phyloP scores from a whole-genome alignment of 1,284 basidiomycete species.

The Earliella scabrosa region DNA sequence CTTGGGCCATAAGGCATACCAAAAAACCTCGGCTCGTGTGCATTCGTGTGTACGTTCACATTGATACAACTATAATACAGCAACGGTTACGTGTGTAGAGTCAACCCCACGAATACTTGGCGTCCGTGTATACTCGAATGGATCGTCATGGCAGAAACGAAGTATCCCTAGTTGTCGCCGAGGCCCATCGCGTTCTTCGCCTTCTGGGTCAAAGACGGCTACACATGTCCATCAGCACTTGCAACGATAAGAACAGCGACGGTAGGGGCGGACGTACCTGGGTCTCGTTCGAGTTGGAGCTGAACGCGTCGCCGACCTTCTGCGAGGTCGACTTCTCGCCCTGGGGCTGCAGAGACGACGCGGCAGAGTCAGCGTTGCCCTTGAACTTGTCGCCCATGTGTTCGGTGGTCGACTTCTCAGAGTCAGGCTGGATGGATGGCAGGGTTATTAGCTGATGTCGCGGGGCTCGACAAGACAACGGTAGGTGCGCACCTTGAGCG shows the following conservation, averaged over 20 bases:
- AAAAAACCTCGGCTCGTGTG: too few relatives aligned
- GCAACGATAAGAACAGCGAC: too few relatives aligned
- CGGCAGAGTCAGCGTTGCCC: slow-evolving; percentile 38
- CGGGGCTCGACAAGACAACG: background rate
- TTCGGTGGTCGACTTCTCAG: slow-evolving; percentile 42
- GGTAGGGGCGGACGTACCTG: slow-evolving; percentile 21
- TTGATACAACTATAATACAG: too few relatives aligned
- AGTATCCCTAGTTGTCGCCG: slow-evolving; percentile 6
- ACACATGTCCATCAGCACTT: background rate
- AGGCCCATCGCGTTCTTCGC: slow-evolving; percentile 34
- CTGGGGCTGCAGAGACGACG: slow-evolving; percentile 42
- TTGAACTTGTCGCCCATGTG: slow-evolving; percentile 41
- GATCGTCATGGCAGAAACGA: too few relatives aligned
- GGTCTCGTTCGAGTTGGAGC: slow-evolving; percentile 40
- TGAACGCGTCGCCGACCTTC: slow-evolving; percentile 36
- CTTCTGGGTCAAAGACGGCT: slow-evolving; percentile 32
- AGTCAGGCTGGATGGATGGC: slow-evolving; percentile 32
- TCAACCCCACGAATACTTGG: too few relatives aligned
- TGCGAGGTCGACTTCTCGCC: slow-evolving; percentile 54
- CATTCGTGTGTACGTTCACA: too few relatives aligned
- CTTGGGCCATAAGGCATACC: too few relatives aligned
- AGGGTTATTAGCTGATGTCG: too few relatives aligned
- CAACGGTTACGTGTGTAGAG: too few relatives aligned
- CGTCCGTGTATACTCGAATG: too few relatives aligned
- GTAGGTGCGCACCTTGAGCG: slow-evolving; percentile 38